Evolutionary conservation across 768 basidiomycete genomes (phyloP).

Genomic region (Pisolithus microcarpus): DNA sequence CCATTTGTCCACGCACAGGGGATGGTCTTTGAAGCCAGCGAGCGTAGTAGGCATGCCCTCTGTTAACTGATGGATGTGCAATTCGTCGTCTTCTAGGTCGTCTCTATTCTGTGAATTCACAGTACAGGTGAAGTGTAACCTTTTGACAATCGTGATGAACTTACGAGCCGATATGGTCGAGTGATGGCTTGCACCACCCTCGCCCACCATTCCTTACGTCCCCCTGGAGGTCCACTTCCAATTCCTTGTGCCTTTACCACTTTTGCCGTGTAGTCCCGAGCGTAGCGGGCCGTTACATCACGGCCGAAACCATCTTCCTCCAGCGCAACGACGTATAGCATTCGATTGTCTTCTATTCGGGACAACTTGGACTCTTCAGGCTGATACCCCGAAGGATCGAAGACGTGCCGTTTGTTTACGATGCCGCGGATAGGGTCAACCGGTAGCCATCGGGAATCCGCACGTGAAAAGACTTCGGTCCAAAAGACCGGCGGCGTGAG

Average conservation of each 20-base stretch:
- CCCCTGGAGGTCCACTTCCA: slow-evolving; percentile 39
- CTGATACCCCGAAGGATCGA: slow-evolving; percentile 54
- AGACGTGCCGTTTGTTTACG: slow-evolving; percentile 74
- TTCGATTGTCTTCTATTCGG: slow-evolving; percentile 58
- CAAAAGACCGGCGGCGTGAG: slow-evolving; percentile 83
- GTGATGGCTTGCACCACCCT: slow-evolving; percentile 53
- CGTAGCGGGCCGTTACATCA: slow-evolving; percentile 89
- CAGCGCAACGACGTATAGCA: slow-evolving; percentile 88
- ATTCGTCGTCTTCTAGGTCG: slow-evolving; percentile 86
- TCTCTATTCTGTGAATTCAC: slow-evolving; percentile 65
- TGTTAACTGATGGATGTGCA: slow-evolving; percentile 64
- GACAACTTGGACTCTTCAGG: slow-evolving; percentile 10
- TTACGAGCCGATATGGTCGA: slow-evolving; percentile 77
- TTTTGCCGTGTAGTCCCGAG: slow-evolving; percentile 70
- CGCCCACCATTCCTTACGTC: slow-evolving; percentile 83
- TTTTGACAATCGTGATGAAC: slow-evolving; percentile 20
- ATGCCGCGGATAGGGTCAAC: slow-evolving; percentile 81
- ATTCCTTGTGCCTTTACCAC: slow-evolving; percentile 73
- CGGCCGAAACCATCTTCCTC: slow-evolving; percentile 59
- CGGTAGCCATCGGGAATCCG: slow-evolving; percentile 87
- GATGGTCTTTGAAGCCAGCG: slow-evolving; percentile 92
- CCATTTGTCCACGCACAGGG: slow-evolving; percentile 49
- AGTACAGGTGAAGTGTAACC: slow-evolving; percentile 6
- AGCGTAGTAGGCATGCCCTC: slow-evolving; percentile 93
- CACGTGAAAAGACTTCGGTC: slow-evolving; percentile 93